A percentile compares a stretch with the other conserved stretches of the same genome.
Evolutionary conservation across 192 early-diverging fungal species (phyloP).

Genomic region (Backusella luteola): DNA sequence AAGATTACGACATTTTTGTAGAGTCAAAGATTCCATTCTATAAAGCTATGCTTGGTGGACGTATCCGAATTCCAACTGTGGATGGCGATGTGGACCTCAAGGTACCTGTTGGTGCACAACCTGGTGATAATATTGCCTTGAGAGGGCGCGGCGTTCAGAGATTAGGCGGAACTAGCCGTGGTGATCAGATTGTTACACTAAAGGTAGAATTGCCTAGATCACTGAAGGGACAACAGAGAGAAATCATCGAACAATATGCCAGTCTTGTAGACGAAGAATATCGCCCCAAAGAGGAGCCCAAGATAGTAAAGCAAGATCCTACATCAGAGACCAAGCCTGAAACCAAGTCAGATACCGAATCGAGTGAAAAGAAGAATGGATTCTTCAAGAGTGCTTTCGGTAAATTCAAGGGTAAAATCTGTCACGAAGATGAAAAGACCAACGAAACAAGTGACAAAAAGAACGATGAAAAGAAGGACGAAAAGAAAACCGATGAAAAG

Average conservation of each 20-base stretch:
- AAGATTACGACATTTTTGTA: constrained; percentile 77
- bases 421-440: constrained; percentile 44
- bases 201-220: constrained; percentile 79
- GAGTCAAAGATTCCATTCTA: constrained; percentile 78
- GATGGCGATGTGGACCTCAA: constrained; percentile 95
- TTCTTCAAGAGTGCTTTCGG: constrained; percentile 67
- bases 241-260: constrained; percentile 64
- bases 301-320: constrained; percentile 1
- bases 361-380: constrained; percentile 28
- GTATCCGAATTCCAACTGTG: constrained; percentile 83
- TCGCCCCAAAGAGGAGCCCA: constrained; percentile 12
- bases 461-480: constrained; percentile 21
- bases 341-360: constrained; percentile 14
- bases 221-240: constrained; percentile 48
- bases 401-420: constrained; percentile 49
- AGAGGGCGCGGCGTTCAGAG: constrained; percentile 74
- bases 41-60: constrained; percentile 87
- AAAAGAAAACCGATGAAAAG: not conserved
- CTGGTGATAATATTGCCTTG: constrained; percentile 80
- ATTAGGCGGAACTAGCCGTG: constrained; percentile 56
- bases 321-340: constrained; percentile 27
- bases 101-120: constrained; percentile 83
- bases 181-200: constrained; percentile 91
- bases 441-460: constrained; percentile 16
- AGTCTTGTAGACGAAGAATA: constrained; percentile 40